Base-by-base conservation (phyloP, 495 filamentous ascomycete genomes). In the Penicillium maclennaniae region DNA sequence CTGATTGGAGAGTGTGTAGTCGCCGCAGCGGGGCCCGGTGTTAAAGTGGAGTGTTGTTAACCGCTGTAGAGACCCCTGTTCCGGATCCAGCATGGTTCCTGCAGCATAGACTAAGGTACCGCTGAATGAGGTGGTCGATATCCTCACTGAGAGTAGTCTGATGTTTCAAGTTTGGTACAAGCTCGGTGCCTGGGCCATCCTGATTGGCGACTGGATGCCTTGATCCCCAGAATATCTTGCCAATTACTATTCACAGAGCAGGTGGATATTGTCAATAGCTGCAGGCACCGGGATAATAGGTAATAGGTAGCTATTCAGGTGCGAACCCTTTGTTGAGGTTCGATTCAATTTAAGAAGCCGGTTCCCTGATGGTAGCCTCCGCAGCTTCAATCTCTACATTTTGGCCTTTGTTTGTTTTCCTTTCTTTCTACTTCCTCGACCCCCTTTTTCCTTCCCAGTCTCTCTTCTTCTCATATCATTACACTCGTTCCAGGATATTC, bases 401-500 rank as follows among this genome's bases (percentile, higher is more conserved):
- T 31, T 41, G 57, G 51, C 36, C 52, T 49, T 53, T 53, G 38
- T 37, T 58, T 17, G 10, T 23, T 10, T 43, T 51, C 23, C 37
- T 42, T 34, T 40, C 21, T 25, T 52, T 48, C 15, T 20, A 19
- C 26, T 23, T 42, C n/a, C 19, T 49, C 31, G 26, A 45, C 36
- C 27, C 66, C 65, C 66, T 55, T 64, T 61, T 54, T 63, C 36
- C 62, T 50, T 45, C 55, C 60, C 68, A 73, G 51, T 61, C 70
- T 62, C 49, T 61, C 46, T 64, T 60, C 58, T 59, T 62, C 40
- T 55, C 50, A 44, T 47, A 47, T 46, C 58, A 62, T 59, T 52
- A 58, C 63, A 59, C 60, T 54, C 52, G 66, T 45, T 43, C 28
- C 19, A 52, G 38, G 38, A 40, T 53, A 16, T 43, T 17, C 45